Evolutionary conservation across 2,329 filamentous ascomycete genomes (phyloP), one percentile per base, ranked within the genome.

Genomic region (Aspergillus bombycis): DNA sequence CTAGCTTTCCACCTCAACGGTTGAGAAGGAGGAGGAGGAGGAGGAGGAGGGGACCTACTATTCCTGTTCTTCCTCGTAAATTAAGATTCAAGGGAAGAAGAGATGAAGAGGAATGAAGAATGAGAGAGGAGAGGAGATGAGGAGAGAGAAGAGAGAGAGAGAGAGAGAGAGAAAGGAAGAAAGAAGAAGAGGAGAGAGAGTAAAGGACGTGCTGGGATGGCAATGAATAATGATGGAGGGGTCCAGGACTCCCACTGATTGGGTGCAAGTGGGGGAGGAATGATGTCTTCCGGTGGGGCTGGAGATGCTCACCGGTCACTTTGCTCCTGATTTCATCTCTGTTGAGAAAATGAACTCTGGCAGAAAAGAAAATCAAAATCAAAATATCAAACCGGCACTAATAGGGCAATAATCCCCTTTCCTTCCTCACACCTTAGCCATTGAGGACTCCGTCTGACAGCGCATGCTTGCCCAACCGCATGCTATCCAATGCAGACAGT

Each of bases 251-350:
- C 52, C 3, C 52, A 38, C 8, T 55, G 52, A 55, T 55, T 55
- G 52, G 52, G 9, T 30, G 23, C 14, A 74, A 69, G 73, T 72
- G 72, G 71, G 73, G 74, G 67, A 67, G 70, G 67, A 65, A 74
- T 75, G 72, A 75, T 74, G 73, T 74, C 69, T 69, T 63, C 68
- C 57, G 68, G 71, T 71, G 72, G 71, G 70, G 67, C 67, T 43
- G 43, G 23, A 30, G 34, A 38, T 52, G 21, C 52, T 55, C 52
- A 55, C 52, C 52, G 52, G 52, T 55, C 16, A n/a, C 38, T 55
- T 38, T 11, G 8, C n/a, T 46, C 23, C 28, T 58, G 56, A 32
- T 32, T 36, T 38, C 38, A 34, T 21, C 16, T n/a, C 19, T n/a
- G 52, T 55, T 55, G 52, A 55, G 52, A 23, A 55, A n/a, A 28